Base-by-base conservation (phyloP, 305 asterid genomes). In the Withania somnifera region DNA sequence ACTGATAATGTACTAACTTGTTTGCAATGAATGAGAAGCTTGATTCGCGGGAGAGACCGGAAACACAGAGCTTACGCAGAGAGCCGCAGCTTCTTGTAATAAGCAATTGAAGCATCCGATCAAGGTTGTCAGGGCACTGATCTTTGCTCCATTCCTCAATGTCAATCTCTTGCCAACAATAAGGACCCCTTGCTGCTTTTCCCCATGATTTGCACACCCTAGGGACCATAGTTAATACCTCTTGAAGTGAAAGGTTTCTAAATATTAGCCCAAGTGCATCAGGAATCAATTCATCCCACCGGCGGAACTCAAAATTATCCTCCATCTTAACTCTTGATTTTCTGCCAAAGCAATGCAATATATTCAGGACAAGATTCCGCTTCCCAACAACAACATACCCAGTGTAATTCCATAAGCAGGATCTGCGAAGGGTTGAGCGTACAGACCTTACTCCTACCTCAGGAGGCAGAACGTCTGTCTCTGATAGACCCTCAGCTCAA, bases 151-250 rank as follows among this genome's bases (percentile, higher is more conserved):
- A 95, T 64, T 94, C 97, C 82, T 91, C 97, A 38, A 95, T 89
- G 76, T 94, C 97, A 17, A 95, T 95, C 86, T 93, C 97, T 87
- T 93, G 97, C 98, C 96, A 95, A 84, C 98, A 95, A 82, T 91
- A 93, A 50, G 97, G 97, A 14, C 97, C 97, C 52, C 6, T 82
- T 7, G 89, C 97, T 19, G 91, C 97, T 83, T 84, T 89, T 15
- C 81, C 85, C 99, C 98, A 95, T 38, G 99, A 95, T 83, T 93
- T 94, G 88, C 98, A 93, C 54, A 95, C 98, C 73, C 88, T 88
- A 14, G 97, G 98, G 22, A 92, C 95, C 47, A 92, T 89, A n/a
- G 98, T 91, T 32, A 95, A 90, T 36, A 91, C 83, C 87, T 93
- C 98, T 5, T 47, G 58, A 40, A 95, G 85, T 19, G 95, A 56